Base-by-base conservation (phyloP, 1,139 yeast genomes). In the Zygoascus sp. region DNA sequence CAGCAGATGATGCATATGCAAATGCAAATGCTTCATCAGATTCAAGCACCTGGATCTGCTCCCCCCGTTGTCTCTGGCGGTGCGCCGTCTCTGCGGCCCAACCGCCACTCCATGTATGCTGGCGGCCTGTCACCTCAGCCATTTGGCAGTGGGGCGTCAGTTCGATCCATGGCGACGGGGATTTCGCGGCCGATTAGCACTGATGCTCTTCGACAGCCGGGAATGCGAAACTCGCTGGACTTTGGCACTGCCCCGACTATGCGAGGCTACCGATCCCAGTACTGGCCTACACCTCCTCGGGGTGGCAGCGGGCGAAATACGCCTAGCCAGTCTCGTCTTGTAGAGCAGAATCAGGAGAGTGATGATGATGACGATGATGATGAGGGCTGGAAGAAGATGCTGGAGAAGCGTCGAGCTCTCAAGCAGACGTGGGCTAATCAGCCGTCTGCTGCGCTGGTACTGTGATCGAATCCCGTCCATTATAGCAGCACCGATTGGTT, bases 291-390 rank as follows among this genome's bases (percentile, higher is more conserved):
- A 8, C 13, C n/a, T 21, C 11, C 35, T 9, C 27, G 37, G 15
- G 22, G 36, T 6, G 19, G 28, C 17, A 23, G 35, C 7, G 34
- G 37, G 4, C 13, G 21, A 13, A 37, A 36, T 5, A 35, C 39
- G 13, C 37, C 28, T 13, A 21, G 21, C 3, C 41, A 38, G 21
- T n/a, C 37, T 16, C 27, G 44, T 9, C 19, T 42, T 23, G 46
- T 39, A 15, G 40, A 36, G 27, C 43, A 34, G 10, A 46, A 20
- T 23, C 57, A 53, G 16, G 61, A 58, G 11, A 62, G 57, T 8
- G 65, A 62, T 2, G 66, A 64, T 32, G 68, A 64, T 11, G 66
- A 61, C 11, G 67, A 63, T n/a, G 67, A 63, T 27, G 67, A 64
- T 32, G 59, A 51, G 25, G 66, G 57, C 16, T 61, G 67, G 67